Evolutionary conservation across 192 early-diverging fungal genomes (phyloP), one percentile per base, ranked within the genome.

Genomic region (Podila verticillata): DNA sequence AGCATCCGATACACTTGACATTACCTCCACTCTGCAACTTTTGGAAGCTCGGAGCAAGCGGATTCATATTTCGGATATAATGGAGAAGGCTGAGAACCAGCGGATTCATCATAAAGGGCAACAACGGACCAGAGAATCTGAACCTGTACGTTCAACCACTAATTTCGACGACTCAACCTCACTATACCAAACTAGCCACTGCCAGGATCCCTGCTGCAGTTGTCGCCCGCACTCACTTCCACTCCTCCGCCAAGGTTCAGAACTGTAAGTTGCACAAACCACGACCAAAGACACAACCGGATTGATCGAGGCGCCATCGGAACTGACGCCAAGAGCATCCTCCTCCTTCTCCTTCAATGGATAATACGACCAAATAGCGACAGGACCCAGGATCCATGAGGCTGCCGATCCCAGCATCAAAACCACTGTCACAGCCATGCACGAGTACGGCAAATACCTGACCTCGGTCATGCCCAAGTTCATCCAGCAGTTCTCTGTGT

Each of bases 401-500:
- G 30, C 36, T 44, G 77, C 77, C 39, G 51, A 72, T n/a, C 70
- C 77, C 59, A 51, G 36, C 61, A 19, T 80, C 65, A 80, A 68
- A 72, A 80, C 77, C 13, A 80, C 77, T 54, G 77, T 80, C 44
- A 80, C 70, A 64, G 70, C 48, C 9, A 72, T 96, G 57, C 93
- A 95, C 74, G 94, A 95, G 82, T 99, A 91, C 83, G 96, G 96
- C 59, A 90, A 95, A 77, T 98, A 94, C 85, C 82, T 99, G 47
- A 86, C 91, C 29, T 90, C 89, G 47, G 88, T 91, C 71, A 83
- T 99, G 70, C 98, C 98, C 32, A 98, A 97, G 85, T 98, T 88
- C 81, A 93, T 99, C 59, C 98, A 99, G 81, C 98, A 97, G 85
- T 94, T 94, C 81, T 95, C 95, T 31, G 93, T 99, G 65, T 98